These are phyloP conservation scores for Syncephalastrum contaminatum DNA, from an alignment of 371 early-diverging fungal genomes.

Conservation along the genomic window DNA sequence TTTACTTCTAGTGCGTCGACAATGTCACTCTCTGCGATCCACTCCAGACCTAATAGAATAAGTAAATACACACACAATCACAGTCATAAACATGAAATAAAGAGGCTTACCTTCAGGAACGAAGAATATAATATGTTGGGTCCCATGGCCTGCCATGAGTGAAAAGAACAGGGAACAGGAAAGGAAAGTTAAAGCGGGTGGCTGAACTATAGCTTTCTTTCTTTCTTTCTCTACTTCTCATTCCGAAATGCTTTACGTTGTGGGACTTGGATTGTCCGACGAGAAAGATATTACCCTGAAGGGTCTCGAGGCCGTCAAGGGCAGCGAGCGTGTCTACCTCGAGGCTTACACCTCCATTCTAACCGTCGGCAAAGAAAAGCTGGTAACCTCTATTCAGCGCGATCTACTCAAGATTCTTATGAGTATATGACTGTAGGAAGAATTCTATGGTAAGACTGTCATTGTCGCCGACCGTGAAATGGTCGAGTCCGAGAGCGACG, in stretches of 20 bases:
- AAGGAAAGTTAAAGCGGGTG: too few species aligned
- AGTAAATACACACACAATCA: too few species aligned
- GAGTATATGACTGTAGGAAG: conserved; percentile 60
- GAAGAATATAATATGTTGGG: too few species aligned
- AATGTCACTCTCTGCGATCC: too few species aligned
- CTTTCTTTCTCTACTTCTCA: neutral
- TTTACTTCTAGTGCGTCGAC: too few species aligned
- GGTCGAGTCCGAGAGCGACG: conserved; percentile 93
- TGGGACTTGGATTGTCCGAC: conserved; percentile 98
- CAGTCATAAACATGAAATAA: too few species aligned
- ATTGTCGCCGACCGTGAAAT: conserved; percentile 94
- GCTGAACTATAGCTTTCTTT: neutral
- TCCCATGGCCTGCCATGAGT: too few species aligned
- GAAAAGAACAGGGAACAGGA: too few species aligned
- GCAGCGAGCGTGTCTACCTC: conserved; percentile 90
- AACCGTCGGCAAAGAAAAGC: conserved; percentile 77
- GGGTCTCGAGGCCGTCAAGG: conserved; percentile 91
- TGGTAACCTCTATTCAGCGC: conserved; percentile 47
- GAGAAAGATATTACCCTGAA: conserved; percentile 96
- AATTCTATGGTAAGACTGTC: conserved; percentile 83
- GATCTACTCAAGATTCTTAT: conserved; percentile 1
- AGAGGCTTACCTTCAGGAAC: too few species aligned
- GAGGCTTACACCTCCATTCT: conserved; percentile 99
- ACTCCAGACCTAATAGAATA: too few species aligned
- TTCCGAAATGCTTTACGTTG: conserved; percentile 78